Evolutionary conservation across 225 moss, liverwort and hornwort genomes (phyloP).

Genomic region (Rhytidiadelphus loreus): DNA sequence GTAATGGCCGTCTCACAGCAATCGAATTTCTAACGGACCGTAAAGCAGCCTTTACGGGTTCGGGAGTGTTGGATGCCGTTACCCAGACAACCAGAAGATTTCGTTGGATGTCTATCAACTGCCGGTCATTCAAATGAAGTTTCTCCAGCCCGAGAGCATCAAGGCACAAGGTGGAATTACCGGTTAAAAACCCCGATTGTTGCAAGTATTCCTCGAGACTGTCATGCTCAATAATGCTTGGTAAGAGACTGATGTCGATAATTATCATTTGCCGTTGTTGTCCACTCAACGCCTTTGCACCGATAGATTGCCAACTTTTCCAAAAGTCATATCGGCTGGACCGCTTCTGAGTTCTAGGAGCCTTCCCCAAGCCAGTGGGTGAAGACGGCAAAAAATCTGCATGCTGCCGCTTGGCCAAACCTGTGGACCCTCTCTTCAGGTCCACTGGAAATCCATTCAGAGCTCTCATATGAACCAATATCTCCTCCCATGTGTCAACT

Average conservation of each 20-base stretch:
- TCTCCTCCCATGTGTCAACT: conserved; percentile 56
- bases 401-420: conserved; percentile 5
- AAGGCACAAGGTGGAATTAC: conserved; percentile 3
- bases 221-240: conserved; percentile 22
- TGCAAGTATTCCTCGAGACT: conserved; percentile 32
- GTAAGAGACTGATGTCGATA: conserved; percentile 44
- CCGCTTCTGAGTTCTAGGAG: conserved; percentile 18
- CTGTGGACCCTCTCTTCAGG: neutral
- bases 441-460: conserved; percentile 19
- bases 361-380: neutral
- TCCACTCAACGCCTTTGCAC: conserved; percentile 25
- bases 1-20: conserved; percentile 57
- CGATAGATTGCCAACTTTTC: conserved; percentile 45
- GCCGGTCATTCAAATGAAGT: conserved; percentile 29
- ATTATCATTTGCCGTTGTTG: conserved; percentile 33
- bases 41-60: conserved; percentile 51
- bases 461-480: conserved; percentile 42
- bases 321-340: conserved; percentile 41
- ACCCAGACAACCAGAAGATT: conserved; percentile 60
- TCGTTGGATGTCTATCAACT: conserved; percentile 11
- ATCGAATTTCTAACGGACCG: conserved; percentile 52
- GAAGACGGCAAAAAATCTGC: conserved; percentile 1
- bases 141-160: conserved; percentile 45
- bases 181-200: conserved; percentile 31
- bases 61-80: conserved; percentile 57